Evolutionary conservation across 1,284 basidiomycete genomes (phyloP), one percentile per base, ranked within the genome.

Genomic region (Ganoderma leucocontextum): DNA sequence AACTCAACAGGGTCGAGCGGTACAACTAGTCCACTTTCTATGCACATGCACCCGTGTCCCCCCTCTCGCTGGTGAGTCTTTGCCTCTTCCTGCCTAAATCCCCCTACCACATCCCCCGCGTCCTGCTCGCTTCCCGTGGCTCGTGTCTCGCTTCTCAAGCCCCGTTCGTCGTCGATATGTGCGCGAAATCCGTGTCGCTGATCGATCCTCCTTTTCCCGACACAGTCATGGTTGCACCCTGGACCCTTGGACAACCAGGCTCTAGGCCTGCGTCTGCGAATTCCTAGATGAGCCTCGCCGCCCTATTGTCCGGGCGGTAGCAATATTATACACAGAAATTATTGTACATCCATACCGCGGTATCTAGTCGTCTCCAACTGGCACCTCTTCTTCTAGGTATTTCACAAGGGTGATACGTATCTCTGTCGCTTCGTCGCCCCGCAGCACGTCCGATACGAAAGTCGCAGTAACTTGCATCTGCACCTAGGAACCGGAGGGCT

Each of bases 391-490:
- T 78, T 99, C 97, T 72, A 99, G 82, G 78, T 97, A 93, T 78
- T 96, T 94, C 68, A 98, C 82, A 71, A 99, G 83, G 70, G 90
- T 92, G 64, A 99, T 97, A 64, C 94, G 88, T 72, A 99, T 92
- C 81, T 98, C 97, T 12, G 98, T 99, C 69, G 85, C 90, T 75
- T 99, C 97, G 78, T 99, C 97, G 1, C 98, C 98, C 68, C 95
- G 85, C 70, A 99, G 84, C 15, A 92, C 89, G 75, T 99, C 98
- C 3, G 95, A 95, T 19, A 98, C 80, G 80, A 99, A 99, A 63
- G 90, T 89, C 22, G 90, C 92, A 72, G 96, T 93, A 13, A 98
- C 96, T 80, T 98, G 97, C 89, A 99, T 95, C 81, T 99, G 97
- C 36, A 98, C 91, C 96, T 98, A 57, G 25, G 33, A 5, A 22